Evolutionary conservation across 768 basidiomycete species (phyloP).

Genomic region (Boletus subcaerulescens): DNA sequence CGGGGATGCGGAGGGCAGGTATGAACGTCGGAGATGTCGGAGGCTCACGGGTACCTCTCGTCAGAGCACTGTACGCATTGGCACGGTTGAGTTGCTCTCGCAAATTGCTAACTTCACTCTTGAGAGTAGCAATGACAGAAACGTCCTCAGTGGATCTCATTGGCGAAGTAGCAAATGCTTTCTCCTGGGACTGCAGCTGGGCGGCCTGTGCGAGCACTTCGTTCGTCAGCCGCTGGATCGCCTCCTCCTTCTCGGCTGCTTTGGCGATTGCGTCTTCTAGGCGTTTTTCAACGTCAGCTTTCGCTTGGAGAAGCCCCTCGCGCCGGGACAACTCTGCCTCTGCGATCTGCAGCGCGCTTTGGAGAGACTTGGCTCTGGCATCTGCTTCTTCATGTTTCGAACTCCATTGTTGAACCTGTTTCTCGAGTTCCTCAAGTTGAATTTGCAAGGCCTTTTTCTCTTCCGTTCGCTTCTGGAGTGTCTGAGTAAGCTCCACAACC

Average conservation of each 20-base stretch:
- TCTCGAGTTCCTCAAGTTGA: conserved; percentile 76
- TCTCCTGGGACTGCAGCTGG: conserved; percentile 76
- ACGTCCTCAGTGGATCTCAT: conserved; percentile 75
- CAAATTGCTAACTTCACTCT: conserved; percentile 87
- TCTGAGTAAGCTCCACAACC: conserved; percentile 97
- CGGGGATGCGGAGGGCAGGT: conserved; percentile 63
- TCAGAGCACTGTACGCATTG: conserved; percentile 88
- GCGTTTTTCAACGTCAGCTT: conserved; percentile 75
- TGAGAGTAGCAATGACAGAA: conserved; percentile 83
- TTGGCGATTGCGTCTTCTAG: conserved; percentile 76
- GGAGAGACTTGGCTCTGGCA: conserved; percentile 65
- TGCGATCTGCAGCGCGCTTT: conserved; percentile 62
- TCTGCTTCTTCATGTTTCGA: conserved; percentile 88
- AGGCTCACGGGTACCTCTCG: conserved; percentile 69
- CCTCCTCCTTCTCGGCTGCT: conserved; percentile 78
- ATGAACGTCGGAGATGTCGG: conserved; percentile 86
- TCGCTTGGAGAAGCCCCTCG: conserved; percentile 70
- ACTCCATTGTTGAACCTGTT: conserved; percentile 82
- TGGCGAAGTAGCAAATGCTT: conserved; percentile 60
- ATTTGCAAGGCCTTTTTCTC: conserved; percentile 86
- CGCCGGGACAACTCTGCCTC: conserved; percentile 71
- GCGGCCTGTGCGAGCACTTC: conserved; percentile 71
- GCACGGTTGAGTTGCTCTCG: conserved; percentile 95
- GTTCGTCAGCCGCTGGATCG: conserved; percentile 76
- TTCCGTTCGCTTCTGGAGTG: conserved; percentile 80